A percentile compares a stretch with the other conserved stretches of the same genome.
These are phyloP conservation scores for Carpinus fangiana DNA, from an alignment of 306 rosid species.

Conservation along the genomic window DNA sequence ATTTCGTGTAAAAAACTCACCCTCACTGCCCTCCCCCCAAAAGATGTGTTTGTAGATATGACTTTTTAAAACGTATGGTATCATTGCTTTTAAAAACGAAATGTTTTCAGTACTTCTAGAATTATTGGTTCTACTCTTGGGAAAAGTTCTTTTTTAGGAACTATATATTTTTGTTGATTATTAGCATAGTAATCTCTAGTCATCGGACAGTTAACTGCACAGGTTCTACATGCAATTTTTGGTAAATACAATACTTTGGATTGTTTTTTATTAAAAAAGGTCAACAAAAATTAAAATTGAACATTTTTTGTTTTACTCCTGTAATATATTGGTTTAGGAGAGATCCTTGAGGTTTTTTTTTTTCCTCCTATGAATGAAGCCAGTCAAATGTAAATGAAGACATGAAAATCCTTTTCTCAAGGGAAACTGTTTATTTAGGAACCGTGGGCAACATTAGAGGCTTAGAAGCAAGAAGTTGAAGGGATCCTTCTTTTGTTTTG, in stretches of 20 bases:
- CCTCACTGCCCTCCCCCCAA: not conserved
- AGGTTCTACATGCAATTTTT: not conserved
- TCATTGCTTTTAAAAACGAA: not conserved
- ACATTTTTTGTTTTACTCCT: not conserved
- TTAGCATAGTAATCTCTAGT: not conserved
- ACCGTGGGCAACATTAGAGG: not conserved
- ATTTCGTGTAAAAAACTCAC: not conserved
- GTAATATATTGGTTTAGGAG: not conserved
- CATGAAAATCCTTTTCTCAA: not conserved
- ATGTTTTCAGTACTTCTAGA: not conserved
- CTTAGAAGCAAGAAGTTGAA: not conserved
- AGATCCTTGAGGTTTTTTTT: not conserved
- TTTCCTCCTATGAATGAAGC: not conserved
- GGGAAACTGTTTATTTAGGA: not conserved
- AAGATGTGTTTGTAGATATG: not conserved
- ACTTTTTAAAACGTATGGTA: not conserved
- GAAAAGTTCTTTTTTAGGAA: not conserved
- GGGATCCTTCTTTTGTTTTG: not conserved
- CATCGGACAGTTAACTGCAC: not conserved
- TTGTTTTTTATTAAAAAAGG: not conserved
- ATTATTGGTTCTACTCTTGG: not conserved
- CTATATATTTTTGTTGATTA: not conserved
- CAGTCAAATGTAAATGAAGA: not conserved
- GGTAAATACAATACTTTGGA: not conserved
- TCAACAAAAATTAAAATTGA: not conserved